These are phyloP conservation scores for Ophiostoma himal-ulmi DNA, from an alignment of 2,329 filamentous ascomycete genomes.

Conservation along the genomic window DNA sequence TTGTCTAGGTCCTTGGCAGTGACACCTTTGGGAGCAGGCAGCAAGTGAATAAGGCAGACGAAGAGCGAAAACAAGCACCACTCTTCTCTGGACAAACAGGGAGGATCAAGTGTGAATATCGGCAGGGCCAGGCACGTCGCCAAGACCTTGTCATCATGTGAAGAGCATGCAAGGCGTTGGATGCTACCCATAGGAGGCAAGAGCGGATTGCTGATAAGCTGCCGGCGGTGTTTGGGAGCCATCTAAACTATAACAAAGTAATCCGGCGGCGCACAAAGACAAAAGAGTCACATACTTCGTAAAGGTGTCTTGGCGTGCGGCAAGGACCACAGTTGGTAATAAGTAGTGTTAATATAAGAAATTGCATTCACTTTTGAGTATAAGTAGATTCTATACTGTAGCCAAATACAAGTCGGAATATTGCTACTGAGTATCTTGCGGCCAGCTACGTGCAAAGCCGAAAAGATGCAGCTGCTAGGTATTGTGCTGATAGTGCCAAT, in stretches of 20 bases:
- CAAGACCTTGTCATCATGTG: not conserved
- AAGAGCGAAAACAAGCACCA: not conserved
- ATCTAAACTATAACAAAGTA: no score
- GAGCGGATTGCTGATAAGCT: constrained; percentile 6
- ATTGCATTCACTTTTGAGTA: no score
- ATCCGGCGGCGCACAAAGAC: no score
- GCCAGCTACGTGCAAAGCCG: no score
- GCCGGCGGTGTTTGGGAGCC: not conserved
- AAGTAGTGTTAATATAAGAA: no score
- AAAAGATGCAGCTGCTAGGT: no score
- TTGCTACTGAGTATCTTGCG: no score
- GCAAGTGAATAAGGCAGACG: not conserved
- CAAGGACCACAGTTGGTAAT: no score
- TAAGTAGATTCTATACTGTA: no score
- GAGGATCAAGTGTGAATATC: not conserved
- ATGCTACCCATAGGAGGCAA: constrained; percentile 11
- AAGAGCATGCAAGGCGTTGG: not conserved
- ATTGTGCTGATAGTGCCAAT: not conserved
- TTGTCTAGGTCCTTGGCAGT: constrained; percentile 6
- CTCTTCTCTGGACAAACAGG: not conserved
- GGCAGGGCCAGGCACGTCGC: constrained; percentile 1
- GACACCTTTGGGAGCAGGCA: not conserved
- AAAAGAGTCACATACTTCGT: no score
- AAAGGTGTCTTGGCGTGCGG: no score
- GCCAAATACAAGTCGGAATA: no score